Base-by-base conservation (phyloP, 306 rosid species). In the Benincasa hispida region DNA sequence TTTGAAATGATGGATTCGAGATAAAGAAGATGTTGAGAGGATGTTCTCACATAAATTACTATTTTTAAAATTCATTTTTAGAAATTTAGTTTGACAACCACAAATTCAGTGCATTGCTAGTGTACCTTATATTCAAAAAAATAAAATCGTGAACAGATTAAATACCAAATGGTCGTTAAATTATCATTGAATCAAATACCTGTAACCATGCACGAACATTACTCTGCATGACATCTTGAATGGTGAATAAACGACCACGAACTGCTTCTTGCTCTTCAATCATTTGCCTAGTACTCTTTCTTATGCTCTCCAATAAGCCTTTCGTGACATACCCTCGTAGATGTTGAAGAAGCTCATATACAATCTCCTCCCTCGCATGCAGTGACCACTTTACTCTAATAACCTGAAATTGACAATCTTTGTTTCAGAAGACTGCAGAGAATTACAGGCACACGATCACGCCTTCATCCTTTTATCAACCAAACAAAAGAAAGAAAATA, bases 231-330 rank as follows among this genome's bases (percentile, higher is more conserved):
- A 94, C 99, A 78, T 94, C 97, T 85, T 94, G 96, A 85, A 94
- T 92, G 74, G 96, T 94, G 77, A 94, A 92, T 76, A 94, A 81
- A 76, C 99, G 97, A 27, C 88, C 96, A 14, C 97, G 95, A 79
- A 88, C 99, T 58, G 99, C 97, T 89, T 94, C 99, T 87, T 94
- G 97, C 86, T 94, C 99, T 76, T 90, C 99, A 28, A 92, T 89
- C 97, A 94, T 94, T 79, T 89, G 87, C 78, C 99, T 84, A 24
- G 93, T 87, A 78, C 86, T 81, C 83, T 87, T 90, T 84, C 82
- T 87, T 27, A 86, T 76, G 82, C 82, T 84, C 68, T 94, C 95
- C 39, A 94, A 82, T 82, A 92, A 75, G 68, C 30, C 77, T 82
- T 84, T 89, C 34, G 95, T 81, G 22, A 82, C 84, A 66, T 65